Evolutionary conservation across 139 green algal species (phyloP), one percentile per base, ranked within the genome.

Genomic region (Chlorella sp.): DNA sequence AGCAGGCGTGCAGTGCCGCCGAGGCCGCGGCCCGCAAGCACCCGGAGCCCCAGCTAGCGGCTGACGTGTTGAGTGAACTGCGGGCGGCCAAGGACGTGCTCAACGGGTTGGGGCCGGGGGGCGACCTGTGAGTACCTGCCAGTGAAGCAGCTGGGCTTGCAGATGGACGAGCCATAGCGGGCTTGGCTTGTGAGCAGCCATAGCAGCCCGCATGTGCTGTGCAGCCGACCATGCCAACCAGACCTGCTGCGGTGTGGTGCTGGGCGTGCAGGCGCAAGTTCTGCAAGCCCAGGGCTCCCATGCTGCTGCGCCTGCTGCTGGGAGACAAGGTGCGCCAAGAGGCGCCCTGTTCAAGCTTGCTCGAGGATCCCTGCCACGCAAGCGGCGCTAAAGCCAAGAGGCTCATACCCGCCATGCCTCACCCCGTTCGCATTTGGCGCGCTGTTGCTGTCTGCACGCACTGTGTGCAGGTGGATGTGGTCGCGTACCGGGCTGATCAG

Each of bases 231-330:
- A n/a, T n/a, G n/a, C n/a, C n/a, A n/a, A n/a, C n/a, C n/a, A n/a
- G n/a, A n/a, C n/a, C n/a, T n/a, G n/a, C n/a, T n/a, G n/a, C n/a
- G n/a, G n/a, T n/a, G n/a, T n/a, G n/a, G n/a, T n/a, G n/a, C n/a
- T n/a, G n/a, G n/a, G 17, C 10, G 20, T 65, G 51, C 73, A 83
- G 81, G 65, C 80, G 87, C 65, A 90, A 89, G 74, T 83, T 88
- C 61, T 70, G 72, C 35, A 85, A 82, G 60, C 77, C 80, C 23
- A 71, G 55, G 2, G 76, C 75, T 23, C 88, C 90, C 5, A 66
- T 71, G 31, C 82, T 94, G 71, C 77, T 96, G 60, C 68, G 69
- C 14, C 59, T 84, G 55, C 77, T 96, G 55, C 67, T 94, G 49
- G 91, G 42, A 55, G 42, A 55, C 42, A 55, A 55, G 42, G 42